Base-by-base conservation (phyloP, 345 rosid genomes). In the Capsella bursapastoris region DNA sequence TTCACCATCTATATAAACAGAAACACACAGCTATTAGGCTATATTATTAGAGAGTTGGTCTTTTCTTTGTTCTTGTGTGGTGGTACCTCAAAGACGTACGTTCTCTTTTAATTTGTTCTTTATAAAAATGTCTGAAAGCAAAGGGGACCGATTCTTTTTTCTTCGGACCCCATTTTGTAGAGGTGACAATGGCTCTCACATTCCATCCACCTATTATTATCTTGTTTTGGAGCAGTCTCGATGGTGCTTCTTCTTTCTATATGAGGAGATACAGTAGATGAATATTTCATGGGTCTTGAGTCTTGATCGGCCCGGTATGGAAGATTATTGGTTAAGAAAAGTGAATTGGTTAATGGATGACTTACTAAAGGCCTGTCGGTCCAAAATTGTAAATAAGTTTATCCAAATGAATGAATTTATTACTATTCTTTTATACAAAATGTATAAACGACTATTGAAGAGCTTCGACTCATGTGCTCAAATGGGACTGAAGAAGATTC, bases 401-500 rank as follows among this genome's bases (percentile, higher is more conserved):
- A 22, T 22, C 2, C 25, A 22, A 22, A 22, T 22, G 25, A 22
- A 22, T 22, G 25, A 22, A 22, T 22, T 22, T 22, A 22, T 22
- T 22, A 22, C 25, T 22, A 22, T 22, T 22, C 25, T 22, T 22
- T 22, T 22, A 22, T 32, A 69, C 65, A 48, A 57, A 64, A 45
- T 62, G 64, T 70, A 56, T 40, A 28, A 31, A 47, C 15, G 71
- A 64, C 15, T 38, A 56, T 48, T 57, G 71, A 40, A 40, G 13
- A 40, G 66, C 45, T 49, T 69, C 10, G 25, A 38, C 14, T 77
- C 60, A 77, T 43, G 53, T 75, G 56, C 72, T 66, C 41, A 86
- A 78, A 84, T 87, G 82, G 40, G 84, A 76, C 70, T 88, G 87
- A 83, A 89, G 83, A 76, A 88, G 78, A 69, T 84, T 85, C 41